Evolutionary conservation across 805 yeast species (phyloP), one percentile per base, ranked within the genome.

Genomic region (Myxozyma sirexii): DNA sequence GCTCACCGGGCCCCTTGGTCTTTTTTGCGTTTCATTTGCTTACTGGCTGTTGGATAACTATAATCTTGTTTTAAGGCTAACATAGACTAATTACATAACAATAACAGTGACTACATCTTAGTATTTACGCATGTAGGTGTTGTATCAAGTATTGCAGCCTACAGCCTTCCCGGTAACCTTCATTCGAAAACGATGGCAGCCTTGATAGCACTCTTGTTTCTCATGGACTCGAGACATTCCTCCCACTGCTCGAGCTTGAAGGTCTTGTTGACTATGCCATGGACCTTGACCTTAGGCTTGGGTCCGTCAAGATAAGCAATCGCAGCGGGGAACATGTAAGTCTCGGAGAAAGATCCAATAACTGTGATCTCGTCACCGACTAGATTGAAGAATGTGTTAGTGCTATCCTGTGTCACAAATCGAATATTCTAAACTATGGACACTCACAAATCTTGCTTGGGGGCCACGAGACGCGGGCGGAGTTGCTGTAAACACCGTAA

Each of bases 291-390:
- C 50, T 62, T 62, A 13, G 62, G 62, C n/a, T 57, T 53, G 10
- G 54, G 56, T 4, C 65, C 65, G 38, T 62, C 65, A 5, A 62
- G 57, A 37, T 62, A 62, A 13, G 57, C 60, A 7, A 62, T 62
- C 4, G 65, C 65, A 13, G 64, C 21, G 13, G 65, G 65, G 39
- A 60, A 62, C 60, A 54, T 54, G 55, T 46, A 62, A 8, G 65
- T 62, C 39, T 62, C 65, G 12, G 65, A 62, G 49, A 62, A 62
- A 12, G 65, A 62, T 17, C 65, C 65, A 13, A 62, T 47, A 21
- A 62, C 54, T 5, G 65, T 62, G 48, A 62, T 62, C 35, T 62
- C 65, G 41, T 62, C 65, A n/a, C 65, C 65, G 38, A 62, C 57
- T 57, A 27, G 4, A 38, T 27, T 2, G 17, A 17, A 13, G 8